Conservation (phyloP, 202 grass and related monocot genomes). For the Setaria italica region DNA sequence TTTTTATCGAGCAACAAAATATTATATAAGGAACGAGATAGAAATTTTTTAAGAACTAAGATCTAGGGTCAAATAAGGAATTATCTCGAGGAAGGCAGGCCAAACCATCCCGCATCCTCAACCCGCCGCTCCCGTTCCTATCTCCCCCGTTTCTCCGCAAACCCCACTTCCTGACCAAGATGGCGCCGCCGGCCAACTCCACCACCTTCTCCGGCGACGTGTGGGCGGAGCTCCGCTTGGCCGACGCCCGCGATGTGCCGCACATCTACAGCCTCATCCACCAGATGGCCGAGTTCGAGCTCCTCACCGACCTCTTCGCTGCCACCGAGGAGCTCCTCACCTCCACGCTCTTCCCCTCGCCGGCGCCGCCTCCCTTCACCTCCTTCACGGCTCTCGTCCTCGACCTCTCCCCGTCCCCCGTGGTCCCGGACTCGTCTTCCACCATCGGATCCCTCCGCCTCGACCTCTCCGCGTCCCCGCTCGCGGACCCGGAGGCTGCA, state of each 20-base stretch:
- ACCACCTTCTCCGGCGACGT: conserved; percentile 50
- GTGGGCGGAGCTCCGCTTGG: conserved; percentile 79
- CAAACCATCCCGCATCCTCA: no score
- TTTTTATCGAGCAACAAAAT: no score
- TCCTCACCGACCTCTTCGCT: conserved; percentile 83
- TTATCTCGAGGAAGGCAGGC: no score
- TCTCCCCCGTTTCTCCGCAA: neutral
- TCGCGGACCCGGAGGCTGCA: conserved; percentile 33
- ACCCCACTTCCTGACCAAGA: conserved; percentile 22
- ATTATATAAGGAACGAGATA: no score
- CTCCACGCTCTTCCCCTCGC: conserved; percentile 36
- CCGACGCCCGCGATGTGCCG: conserved; percentile 63
- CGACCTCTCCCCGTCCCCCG: conserved; percentile 7
- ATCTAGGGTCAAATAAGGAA: no score
- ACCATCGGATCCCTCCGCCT: conserved; percentile 34
- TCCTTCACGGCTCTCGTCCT: conserved; percentile 41
- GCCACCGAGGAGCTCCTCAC: conserved; percentile 47
- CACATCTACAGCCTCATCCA: conserved; percentile 75
- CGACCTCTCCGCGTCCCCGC: conserved; percentile 39
- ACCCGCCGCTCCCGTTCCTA: neutral
- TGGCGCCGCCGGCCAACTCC: conserved; percentile 57
- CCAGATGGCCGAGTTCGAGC: conserved; percentile 96
- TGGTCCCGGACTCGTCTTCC: neutral
- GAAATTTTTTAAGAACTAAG: no score
- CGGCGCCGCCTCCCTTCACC: conserved; percentile 35